phyloP scores from a whole-genome alignment of 768 basidiomycete genomes.

The Pulveroboletus sp. region DNA sequence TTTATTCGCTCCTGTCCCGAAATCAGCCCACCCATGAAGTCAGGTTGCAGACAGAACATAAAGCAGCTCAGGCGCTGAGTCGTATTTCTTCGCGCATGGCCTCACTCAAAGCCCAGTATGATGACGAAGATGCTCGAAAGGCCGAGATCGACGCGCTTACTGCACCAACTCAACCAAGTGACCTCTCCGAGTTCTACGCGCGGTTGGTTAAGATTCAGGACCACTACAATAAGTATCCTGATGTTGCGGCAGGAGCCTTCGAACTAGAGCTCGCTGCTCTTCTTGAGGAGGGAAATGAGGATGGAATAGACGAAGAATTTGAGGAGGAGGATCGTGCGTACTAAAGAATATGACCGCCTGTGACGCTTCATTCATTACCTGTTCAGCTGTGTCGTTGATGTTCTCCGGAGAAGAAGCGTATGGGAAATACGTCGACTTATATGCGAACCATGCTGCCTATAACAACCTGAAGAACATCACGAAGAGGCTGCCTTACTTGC shows the following conservation, averaged over 20 bases:
- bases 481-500: constrained; percentile 83
- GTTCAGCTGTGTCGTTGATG: constrained; percentile 66
- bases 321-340: constrained; percentile 86
- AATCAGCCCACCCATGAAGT: constrained; percentile 57
- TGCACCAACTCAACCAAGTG: constrained; percentile 51
- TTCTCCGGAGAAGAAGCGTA: constrained; percentile 97
- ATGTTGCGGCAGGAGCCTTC: constrained; percentile 75
- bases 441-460: constrained; percentile 82
- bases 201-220: constrained; percentile 95
- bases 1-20: constrained; percentile 78
- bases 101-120: constrained; percentile 67
- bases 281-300: constrained; percentile 71
- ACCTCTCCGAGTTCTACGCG: constrained; percentile 92
- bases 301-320: constrained; percentile 58
- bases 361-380: constrained; percentile 8
- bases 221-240: constrained; percentile 94
- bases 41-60: constrained; percentile 76
- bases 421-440: constrained; percentile 92
- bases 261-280: constrained; percentile 79
- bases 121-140: constrained; percentile 68
- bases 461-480: constrained; percentile 84
- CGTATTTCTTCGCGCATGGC: constrained; percentile 68
- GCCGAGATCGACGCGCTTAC: constrained; percentile 64
- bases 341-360: background rate
- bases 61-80: constrained; percentile 83